phyloP scores from a whole-genome alignment of 306 rosid species.

The Fagus crenata region DNA sequence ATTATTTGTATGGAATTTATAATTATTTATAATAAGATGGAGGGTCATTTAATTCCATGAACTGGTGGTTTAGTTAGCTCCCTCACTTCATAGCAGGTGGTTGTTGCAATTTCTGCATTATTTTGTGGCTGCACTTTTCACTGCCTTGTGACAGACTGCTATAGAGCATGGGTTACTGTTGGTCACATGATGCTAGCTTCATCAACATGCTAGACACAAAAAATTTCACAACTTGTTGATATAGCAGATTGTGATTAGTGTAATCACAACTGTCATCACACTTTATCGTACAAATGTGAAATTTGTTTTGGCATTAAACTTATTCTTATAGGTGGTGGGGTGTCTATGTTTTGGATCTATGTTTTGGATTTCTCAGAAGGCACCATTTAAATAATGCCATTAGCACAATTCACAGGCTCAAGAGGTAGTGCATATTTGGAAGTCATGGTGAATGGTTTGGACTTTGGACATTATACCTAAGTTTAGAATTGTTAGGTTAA shows the following conservation, averaged over 20 bases:
- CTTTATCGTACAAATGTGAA: too few relatives aligned
- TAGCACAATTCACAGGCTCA: neutral
- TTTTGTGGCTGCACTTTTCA: neutral
- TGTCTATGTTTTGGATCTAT: neutral
- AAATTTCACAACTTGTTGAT: too few relatives aligned
- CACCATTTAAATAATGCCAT: neutral
- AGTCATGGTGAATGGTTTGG: neutral
- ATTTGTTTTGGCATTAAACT: neutral
- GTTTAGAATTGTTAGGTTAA: too few relatives aligned
- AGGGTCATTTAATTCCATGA: neutral
- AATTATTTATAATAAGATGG: neutral
- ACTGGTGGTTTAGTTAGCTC: neutral
- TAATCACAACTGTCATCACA: too few relatives aligned
- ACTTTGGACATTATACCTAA: too few relatives aligned
- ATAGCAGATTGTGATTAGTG: too few relatives aligned
- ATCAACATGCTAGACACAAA: too few relatives aligned
- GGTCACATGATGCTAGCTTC: neutral
- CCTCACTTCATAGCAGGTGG: neutral
- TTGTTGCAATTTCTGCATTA: neutral
- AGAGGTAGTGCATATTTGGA: neutral
- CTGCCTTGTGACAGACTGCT: neutral
- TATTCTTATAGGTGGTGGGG: neutral
- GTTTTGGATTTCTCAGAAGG: neutral
- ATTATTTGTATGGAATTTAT: neutral
- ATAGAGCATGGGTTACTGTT: neutral